Evolutionary conservation across 805 yeast species (phyloP), one percentile per base, ranked within the genome.

Genomic region (Candida qinlingensis): DNA sequence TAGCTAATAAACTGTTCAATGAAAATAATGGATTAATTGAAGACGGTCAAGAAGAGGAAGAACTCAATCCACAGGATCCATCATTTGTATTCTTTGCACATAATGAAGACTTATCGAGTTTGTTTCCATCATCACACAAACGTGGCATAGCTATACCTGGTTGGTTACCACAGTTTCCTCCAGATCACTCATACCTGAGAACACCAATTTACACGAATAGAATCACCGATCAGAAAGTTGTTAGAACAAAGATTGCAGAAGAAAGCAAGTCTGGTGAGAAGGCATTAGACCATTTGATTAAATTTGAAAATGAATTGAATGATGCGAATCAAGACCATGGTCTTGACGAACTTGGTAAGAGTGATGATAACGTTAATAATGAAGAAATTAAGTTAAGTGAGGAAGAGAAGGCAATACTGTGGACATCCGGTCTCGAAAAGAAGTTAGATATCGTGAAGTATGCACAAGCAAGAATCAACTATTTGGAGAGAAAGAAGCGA

Each of bases 91-190:
- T 81, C 60, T 74, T 73, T 52, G 70, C 76, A 38, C 77, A 77
- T 49, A 71, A 71, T 28, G 73, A 77, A 44, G 77, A 74, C 46
- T 70, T 80, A 4, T 71, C 79, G 3, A 69, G 74, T 43, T 70
- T 87, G 28, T 77, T 84, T 11, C 90, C 83, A 48, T 67, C 83
- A 35, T 63, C 68, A 1, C 68, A 71, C 26, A 60, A 64, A 29
- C 54, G 64, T 36, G 69, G 68, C 42, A 61, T 63, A 5, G 31
- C 11, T 10, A 74, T 87, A 7, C 95, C 95, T 0, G 61, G 69
- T 6, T 90, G 90, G 83, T 69, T 92, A 56, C 99, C 99, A 0
- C 80, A 81, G 10, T 73, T 92, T 30, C 99, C 99, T 1, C 96
- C 98, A 0, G 96, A 89, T 59, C 95, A 91, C 65, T 92, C 98